Conservation (phyloP, 2,329 filamentous ascomycete species). For the Colletotrichum tropicale region DNA sequence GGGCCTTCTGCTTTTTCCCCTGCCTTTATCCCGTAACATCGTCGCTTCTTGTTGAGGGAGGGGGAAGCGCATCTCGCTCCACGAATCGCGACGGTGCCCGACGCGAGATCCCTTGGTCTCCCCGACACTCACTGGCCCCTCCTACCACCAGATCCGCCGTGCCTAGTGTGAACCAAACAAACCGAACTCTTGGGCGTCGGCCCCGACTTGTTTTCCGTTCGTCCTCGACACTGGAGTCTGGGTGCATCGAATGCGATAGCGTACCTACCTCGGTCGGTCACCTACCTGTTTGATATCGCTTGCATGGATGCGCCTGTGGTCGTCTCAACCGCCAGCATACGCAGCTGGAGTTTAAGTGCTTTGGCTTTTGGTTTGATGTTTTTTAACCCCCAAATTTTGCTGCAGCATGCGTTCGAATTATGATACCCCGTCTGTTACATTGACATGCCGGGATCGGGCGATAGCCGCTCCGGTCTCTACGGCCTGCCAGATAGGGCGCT, state of each 20-base stretch:
- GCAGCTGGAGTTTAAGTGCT: background rate
- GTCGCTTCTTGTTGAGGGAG: background rate
- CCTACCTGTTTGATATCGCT: background rate
- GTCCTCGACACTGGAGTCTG: background rate
- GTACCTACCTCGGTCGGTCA: background rate
- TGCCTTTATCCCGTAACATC: background rate
- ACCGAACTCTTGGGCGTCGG: background rate
- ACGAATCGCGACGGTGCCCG: constrained; percentile 11
- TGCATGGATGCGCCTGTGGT: background rate
- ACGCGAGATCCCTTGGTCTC: background rate
- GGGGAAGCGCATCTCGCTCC: constrained; percentile 1
- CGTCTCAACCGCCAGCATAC: background rate
- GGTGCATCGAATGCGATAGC: background rate
- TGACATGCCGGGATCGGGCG: background rate
- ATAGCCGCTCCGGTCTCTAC: constrained; percentile 9
- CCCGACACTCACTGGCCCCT: background rate
- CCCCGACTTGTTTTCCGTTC: background rate
- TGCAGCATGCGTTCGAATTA: background rate
- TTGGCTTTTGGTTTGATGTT: background rate
- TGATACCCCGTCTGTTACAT: constrained; percentile 8
- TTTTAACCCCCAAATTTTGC: background rate
- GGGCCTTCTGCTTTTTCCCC: background rate
- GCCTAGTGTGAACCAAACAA: background rate
- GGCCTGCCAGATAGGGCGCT: background rate
- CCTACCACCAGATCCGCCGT: background rate